phyloP scores from a whole-genome alignment of 208 protist species.

The Crithidia expoeki region DNA sequence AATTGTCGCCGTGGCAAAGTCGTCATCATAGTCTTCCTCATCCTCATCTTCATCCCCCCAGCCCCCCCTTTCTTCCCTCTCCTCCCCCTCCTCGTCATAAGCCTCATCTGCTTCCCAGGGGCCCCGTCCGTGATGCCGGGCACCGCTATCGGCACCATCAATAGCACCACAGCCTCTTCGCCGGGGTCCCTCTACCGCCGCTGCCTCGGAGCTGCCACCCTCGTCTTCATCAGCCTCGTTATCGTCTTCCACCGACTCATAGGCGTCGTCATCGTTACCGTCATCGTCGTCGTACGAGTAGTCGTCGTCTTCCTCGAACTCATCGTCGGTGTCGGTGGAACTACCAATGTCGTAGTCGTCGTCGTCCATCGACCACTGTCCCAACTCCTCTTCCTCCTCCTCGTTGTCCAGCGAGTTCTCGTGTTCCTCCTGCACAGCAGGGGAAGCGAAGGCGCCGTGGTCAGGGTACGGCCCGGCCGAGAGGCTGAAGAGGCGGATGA shows the following conservation, averaged over 20 bases:
- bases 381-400: conserved; percentile 59
- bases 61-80: neutral
- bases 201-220: conserved; percentile 3
- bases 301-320: conserved; percentile 37
- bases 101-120: conserved; percentile 1
- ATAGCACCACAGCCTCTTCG: neutral
- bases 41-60: conserved; percentile 16
- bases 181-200: conserved; percentile 3
- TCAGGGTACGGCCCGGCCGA: conserved; percentile 76
- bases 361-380: conserved; percentile 40
- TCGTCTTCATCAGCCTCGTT: no score
- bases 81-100: conserved; percentile 4
- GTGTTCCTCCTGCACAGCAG: conserved; percentile 43
- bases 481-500: conserved; percentile 79
- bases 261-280: conserved; percentile 33
- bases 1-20: conserved; percentile 10
- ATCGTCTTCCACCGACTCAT: conserved; percentile 1
- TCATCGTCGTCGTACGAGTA: conserved; percentile 33
- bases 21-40: no score
- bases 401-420: conserved; percentile 46
- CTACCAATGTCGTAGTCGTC: conserved; percentile 38
- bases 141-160: neutral
- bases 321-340: conserved; percentile 22
- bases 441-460: conserved; percentile 62
- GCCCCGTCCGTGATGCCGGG: neutral